Evolutionary conservation across 805 yeast species (phyloP).

Genomic region (Cephaloascus albidus): DNA sequence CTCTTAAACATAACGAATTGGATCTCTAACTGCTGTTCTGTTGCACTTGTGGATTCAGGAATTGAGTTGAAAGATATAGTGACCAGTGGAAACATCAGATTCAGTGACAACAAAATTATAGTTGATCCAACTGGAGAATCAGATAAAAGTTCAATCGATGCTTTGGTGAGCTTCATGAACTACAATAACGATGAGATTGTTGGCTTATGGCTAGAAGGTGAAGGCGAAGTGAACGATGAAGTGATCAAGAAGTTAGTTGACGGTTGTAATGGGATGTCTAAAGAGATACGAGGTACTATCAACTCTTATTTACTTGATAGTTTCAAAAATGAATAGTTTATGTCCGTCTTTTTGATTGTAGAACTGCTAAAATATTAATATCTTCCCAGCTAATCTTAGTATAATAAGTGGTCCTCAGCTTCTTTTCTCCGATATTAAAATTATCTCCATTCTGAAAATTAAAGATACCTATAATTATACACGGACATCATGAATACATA

Average conservation of each 20-base stretch:
- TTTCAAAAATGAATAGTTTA: not conserved
- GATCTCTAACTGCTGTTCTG: conserved; percentile 52
- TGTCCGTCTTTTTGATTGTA: too few species aligned
- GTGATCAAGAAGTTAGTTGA: conserved; percentile 19
- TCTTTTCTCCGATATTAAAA: too few species aligned
- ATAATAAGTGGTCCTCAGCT: too few species aligned
- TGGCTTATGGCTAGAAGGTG: conserved; percentile 44
- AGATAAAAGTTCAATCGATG: conserved; percentile 11
- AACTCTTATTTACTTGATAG: conserved; percentile 29
- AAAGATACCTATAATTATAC: too few species aligned
- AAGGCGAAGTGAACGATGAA: conserved; percentile 10
- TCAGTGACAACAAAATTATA: conserved; percentile 5
- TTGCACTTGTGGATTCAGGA: conserved; percentile 80
- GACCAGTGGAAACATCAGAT: conserved; percentile 44
- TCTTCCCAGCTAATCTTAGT: too few species aligned
- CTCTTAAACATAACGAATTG: conserved; percentile 35
- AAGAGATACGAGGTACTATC: conserved; percentile 30
- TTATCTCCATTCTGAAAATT: too few species aligned
- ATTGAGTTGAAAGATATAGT: conserved; percentile 75
- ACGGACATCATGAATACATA: too few species aligned
- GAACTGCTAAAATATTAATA: too few species aligned
- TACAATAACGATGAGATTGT: conserved; percentile 48
- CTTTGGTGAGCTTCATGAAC: conserved; percentile 42
- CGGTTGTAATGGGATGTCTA: conserved; percentile 35
- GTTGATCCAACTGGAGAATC: conserved; percentile 9